Evolutionary conservation across 1,139 yeast genomes (phyloP).

Genomic region (Pichia sp.): DNA sequence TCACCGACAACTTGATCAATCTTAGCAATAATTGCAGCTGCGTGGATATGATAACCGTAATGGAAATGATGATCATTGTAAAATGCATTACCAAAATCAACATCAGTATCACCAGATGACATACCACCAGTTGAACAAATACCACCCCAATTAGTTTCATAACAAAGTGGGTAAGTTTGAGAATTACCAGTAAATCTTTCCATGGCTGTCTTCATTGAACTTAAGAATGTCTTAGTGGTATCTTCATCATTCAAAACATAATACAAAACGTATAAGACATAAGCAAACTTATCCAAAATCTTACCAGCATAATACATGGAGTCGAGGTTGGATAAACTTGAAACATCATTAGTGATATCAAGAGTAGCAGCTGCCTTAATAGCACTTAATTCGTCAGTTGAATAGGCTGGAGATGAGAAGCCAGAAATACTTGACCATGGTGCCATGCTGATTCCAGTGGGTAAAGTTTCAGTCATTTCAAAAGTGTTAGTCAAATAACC

Average conservation of each 20-base stretch:
- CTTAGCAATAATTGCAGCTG: conserved; percentile 61
- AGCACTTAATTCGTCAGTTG: conserved; percentile 48
- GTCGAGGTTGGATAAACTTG: conserved; percentile 43
- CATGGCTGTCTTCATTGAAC: conserved; percentile 34
- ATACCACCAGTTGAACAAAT: conserved; percentile 64
- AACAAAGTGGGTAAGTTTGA: conserved; percentile 54
- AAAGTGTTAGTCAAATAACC: conserved; percentile 55
- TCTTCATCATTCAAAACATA: conserved; percentile 49
- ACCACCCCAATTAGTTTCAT: conserved; percentile 71
- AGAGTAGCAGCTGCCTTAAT: conserved; percentile 51
- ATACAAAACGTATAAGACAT: conserved; percentile 60
- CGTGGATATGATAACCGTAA: conserved; percentile 72
- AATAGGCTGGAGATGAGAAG: conserved; percentile 35
- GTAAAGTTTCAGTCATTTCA: conserved; percentile 49
- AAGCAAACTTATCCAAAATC: conserved; percentile 69
- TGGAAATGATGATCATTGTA: conserved; percentile 83
- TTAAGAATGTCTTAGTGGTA: conserved; percentile 46
- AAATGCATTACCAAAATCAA: conserved; percentile 70
- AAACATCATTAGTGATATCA: conserved; percentile 59
- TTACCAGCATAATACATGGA: conserved; percentile 73
- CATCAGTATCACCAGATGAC: conserved; percentile 39
- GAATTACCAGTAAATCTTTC: conserved; percentile 50
- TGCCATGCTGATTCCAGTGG: conserved; percentile 51
- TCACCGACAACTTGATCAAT: conserved; percentile 53
- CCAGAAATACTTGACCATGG: conserved; percentile 51